phyloP scores from a whole-genome alignment of 1,284 basidiomycete species.

The Trichosporon sp. region DNA sequence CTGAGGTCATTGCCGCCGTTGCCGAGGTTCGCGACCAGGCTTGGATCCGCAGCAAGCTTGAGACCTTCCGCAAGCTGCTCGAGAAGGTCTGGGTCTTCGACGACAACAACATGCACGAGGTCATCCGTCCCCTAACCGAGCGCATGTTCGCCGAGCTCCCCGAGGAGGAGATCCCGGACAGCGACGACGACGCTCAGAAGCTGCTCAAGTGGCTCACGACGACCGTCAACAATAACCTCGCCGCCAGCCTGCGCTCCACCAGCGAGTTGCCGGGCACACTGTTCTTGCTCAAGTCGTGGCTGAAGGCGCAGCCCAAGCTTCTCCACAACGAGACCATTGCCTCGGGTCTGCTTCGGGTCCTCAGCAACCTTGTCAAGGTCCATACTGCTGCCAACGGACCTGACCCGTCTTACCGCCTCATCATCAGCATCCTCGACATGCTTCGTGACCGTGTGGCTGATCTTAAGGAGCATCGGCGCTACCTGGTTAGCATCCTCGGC shows the following conservation, averaged over 20 bases:
- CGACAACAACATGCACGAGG: conserved; percentile 74
- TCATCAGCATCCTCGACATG: conserved; percentile 61
- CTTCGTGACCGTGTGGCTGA: conserved; percentile 60
- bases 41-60: conserved; percentile 79
- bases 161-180: conserved; percentile 74
- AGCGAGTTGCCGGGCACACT: conserved; percentile 71
- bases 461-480: conserved; percentile 63
- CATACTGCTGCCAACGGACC: conserved; percentile 67
- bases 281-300: conserved; percentile 83
- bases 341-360: conserved; percentile 74
- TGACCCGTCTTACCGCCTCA: conserved; percentile 54
- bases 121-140: conserved; percentile 81
- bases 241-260: conserved; percentile 45
- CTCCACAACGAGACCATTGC: conserved; percentile 76
- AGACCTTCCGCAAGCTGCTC: conserved; percentile 82
- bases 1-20: conserved; percentile 87
- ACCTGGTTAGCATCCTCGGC: conserved; percentile 72
- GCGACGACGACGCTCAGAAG: conserved; percentile 66
- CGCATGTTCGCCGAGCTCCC: conserved; percentile 82
- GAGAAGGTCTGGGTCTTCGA: conserved; percentile 83
- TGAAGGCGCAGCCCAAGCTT: conserved; percentile 76
- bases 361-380: conserved; percentile 85
- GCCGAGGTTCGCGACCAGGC: conserved; percentile 77
- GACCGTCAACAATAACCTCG: conserved; percentile 72
- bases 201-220: conserved; percentile 78